phyloP scores from a whole-genome alignment of 208 protist genomes.

The Herpetomonas tarakana region DNA sequence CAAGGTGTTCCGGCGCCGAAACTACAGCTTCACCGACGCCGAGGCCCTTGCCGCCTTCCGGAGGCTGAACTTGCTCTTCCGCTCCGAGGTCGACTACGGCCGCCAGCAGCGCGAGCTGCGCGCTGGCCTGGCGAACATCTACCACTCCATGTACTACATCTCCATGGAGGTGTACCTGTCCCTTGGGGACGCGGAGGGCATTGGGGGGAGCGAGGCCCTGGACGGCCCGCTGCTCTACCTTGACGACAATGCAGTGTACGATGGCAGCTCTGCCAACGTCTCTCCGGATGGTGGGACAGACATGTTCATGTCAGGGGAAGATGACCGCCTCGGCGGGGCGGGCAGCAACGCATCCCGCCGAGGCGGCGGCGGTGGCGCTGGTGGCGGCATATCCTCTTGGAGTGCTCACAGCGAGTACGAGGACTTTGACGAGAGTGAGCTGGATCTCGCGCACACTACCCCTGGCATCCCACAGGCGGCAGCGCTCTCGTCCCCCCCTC shows the following conservation, averaged over 20 bases:
- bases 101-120: slow-evolving; percentile 35
- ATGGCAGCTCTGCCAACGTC: too few species aligned
- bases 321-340: neutral
- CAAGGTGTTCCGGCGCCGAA: slow-evolving; percentile 53
- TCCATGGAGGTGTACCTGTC: slow-evolving; percentile 61
- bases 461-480: neutral
- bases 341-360: too few species aligned
- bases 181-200: slow-evolving; percentile 31
- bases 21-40: slow-evolving; percentile 37
- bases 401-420: neutral
- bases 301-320: neutral
- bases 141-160: slow-evolving; percentile 53
- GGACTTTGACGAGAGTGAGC: neutral
- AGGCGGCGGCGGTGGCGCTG: too few species aligned
- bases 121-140: slow-evolving; percentile 23
- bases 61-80: slow-evolving; percentile 38
- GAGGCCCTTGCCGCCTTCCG: slow-evolving; percentile 29
- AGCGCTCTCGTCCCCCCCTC: too few species aligned
- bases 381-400: neutral
- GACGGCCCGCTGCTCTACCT: neutral
- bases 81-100: slow-evolving; percentile 36
- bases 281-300: neutral
- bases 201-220: neutral
- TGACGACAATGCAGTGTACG: neutral
- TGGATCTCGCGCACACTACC: neutral